Evolutionary conservation across 2,329 filamentous ascomycete genomes (phyloP).

Genomic region (Colletotrichum simmondsii): DNA sequence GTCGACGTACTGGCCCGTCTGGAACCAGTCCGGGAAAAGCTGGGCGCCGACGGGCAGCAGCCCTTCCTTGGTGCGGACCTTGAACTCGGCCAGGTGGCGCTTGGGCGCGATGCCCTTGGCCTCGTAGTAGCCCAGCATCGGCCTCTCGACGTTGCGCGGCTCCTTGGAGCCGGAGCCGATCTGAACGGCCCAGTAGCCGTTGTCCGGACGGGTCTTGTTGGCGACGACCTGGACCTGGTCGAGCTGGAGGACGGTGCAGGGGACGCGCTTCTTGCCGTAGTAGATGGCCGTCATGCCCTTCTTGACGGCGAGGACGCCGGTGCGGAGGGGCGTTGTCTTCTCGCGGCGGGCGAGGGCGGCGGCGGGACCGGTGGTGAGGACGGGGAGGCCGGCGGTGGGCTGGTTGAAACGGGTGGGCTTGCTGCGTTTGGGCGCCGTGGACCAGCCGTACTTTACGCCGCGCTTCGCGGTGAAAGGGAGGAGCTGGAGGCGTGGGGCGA

Average conservation of each 20-base stretch:
- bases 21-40: conserved; percentile 90
- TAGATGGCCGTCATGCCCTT: conserved; percentile 96
- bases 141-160: conserved; percentile 80
- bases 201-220: conserved; percentile 81
- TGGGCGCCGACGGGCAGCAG: conserved; percentile 80
- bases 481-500: conserved; percentile 48
- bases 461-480: conserved; percentile 58
- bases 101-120: conserved; percentile 86
- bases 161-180: conserved; percentile 82
- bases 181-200: conserved; percentile 96
- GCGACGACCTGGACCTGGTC: conserved; percentile 91
- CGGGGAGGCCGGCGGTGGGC: conserved; percentile 64
- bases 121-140: conserved; percentile 89
- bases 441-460: conserved; percentile 71
- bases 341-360: conserved; percentile 70
- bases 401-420: conserved; percentile 71
- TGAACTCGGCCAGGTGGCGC: conserved; percentile 85
- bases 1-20: conserved; percentile 90
- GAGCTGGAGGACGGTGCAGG: conserved; percentile 93
- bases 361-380: conserved; percentile 66
- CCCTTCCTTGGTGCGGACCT: conserved; percentile 78
- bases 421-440: conserved; percentile 61
- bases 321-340: conserved; percentile 72
- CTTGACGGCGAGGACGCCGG: conserved; percentile 88
- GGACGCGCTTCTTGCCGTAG: conserved; percentile 79